Percentiles rank a stretch among this genome's conserved stretches.
These are phyloP conservation scores for Lactarius sp. DNA, from an alignment of 768 basidiomycete species.

Conservation along the genomic window DNA sequence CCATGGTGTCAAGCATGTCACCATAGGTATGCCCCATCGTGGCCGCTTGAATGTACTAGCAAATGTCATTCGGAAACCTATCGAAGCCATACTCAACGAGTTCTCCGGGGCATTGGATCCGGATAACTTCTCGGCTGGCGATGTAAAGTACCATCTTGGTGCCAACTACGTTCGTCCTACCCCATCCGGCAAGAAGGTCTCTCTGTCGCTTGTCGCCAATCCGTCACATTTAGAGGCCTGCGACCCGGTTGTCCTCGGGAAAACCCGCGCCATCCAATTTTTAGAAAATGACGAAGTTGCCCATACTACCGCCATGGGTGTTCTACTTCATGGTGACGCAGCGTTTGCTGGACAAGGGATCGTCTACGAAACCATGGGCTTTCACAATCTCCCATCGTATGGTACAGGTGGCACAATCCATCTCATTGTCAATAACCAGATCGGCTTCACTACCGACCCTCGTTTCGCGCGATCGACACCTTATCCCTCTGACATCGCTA, in stretches of 20 bases:
- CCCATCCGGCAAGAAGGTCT: slow-evolving; percentile 95
- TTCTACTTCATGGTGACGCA: slow-evolving; percentile 95
- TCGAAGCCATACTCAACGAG: slow-evolving; percentile 97
- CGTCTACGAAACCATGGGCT: slow-evolving; percentile 99
- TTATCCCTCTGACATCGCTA: slow-evolving; percentile 97
- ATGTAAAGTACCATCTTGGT: slow-evolving; percentile 99
- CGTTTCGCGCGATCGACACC: slow-evolving; percentile 96
- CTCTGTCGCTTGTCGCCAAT: slow-evolving; percentile 96
- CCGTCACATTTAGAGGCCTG: slow-evolving; percentile 97
- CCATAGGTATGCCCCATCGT: slow-evolving; percentile 99
- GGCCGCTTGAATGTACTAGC: slow-evolving; percentile 96
- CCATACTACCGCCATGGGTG: slow-evolving; percentile 87
- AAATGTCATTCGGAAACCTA: slow-evolving; percentile 97
- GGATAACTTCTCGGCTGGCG: slow-evolving; percentile 82
- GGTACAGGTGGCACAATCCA: slow-evolving; percentile 98
- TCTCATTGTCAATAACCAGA: slow-evolving; percentile 98
- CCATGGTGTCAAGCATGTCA: slow-evolving; percentile 90
- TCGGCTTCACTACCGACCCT: slow-evolving; percentile 98
- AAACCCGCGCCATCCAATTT: slow-evolving; percentile 96
- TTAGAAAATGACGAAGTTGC: slow-evolving; percentile 80
- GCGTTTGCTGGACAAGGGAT: slow-evolving; percentile 98
- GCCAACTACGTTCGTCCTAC: slow-evolving; percentile 99
- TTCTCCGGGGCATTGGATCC: slow-evolving; percentile 70
- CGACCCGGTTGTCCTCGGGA: slow-evolving; percentile 97
- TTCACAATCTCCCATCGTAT: slow-evolving; percentile 91